A percentile compares a stretch with the other conserved stretches of the same genome.
phyloP scores from a whole-genome alignment of 2,329 filamentous ascomycete genomes.

The Septoria petroselini region DNA sequence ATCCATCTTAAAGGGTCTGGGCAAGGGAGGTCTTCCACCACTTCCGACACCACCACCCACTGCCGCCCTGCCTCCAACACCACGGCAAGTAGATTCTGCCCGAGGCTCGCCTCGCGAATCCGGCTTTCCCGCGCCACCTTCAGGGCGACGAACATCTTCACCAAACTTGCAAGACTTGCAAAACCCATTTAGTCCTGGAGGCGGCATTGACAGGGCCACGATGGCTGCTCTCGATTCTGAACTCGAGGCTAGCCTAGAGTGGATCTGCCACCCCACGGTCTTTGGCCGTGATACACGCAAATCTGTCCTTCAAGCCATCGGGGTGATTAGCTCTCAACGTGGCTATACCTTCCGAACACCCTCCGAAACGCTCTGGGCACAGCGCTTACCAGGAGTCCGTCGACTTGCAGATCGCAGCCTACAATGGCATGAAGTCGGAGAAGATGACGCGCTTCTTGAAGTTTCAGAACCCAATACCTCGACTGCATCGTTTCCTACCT shows the following conservation, averaged over 20 bases:
- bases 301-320: constrained; percentile 91
- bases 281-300: constrained; percentile 93
- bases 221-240: constrained; percentile 87
- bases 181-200: constrained; percentile 57
- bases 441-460: constrained; percentile 21
- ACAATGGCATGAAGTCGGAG: constrained; percentile 80
- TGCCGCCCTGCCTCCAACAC: constrained; percentile 40
- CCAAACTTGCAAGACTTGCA: constrained; percentile 28
- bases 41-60: constrained; percentile 61
- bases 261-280: constrained; percentile 95
- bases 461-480: constrained; percentile 16
- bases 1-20: constrained; percentile 90
- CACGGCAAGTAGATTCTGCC: constrained; percentile 19
- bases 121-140: constrained; percentile 20
- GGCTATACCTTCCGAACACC: constrained; percentile 90
- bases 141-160: constrained; percentile 41
- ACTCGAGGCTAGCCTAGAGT: constrained; percentile 85
- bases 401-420: constrained; percentile 77
- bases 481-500: constrained; percentile 6
- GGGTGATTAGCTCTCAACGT: constrained; percentile 90
- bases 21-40: constrained; percentile 89
- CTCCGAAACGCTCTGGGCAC: constrained; percentile 85
- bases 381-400: constrained; percentile 75
- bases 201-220: constrained; percentile 72
- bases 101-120: constrained; percentile 25